phyloP scores from a whole-genome alignment of 345 rosid species.

The Salix caprea region DNA sequence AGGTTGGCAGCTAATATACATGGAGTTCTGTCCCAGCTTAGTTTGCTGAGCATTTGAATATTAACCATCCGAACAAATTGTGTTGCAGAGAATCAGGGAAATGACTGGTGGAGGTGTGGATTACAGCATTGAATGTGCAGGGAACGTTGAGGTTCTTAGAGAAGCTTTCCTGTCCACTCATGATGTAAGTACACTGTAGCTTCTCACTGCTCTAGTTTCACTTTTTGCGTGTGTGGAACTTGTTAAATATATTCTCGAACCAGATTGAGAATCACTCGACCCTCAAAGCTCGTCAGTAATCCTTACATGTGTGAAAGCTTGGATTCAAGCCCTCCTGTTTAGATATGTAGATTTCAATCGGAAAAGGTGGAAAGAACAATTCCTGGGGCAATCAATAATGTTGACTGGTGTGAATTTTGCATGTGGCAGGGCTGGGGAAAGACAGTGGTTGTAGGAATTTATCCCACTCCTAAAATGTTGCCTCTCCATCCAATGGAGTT shows the following conservation, averaged over 20 bases:
- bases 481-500: slow-evolving; percentile 46
- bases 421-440: slow-evolving; percentile 23
- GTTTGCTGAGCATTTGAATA: not conserved
- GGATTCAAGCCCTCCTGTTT: not conserved
- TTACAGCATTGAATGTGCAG: slow-evolving; percentile 58
- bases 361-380: too few relatives aligned
- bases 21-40: not conserved
- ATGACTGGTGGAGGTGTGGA: slow-evolving; percentile 59
- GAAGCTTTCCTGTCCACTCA: slow-evolving; percentile 65
- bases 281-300: not conserved
- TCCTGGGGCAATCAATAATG: too few relatives aligned
- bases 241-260: not conserved
- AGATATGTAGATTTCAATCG: not conserved
- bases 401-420: not conserved
- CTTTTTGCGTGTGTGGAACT: not conserved
- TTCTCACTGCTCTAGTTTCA: not conserved
- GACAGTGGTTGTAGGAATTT: slow-evolving; percentile 21
- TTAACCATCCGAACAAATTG: not conserved
- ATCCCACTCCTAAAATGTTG: slow-evolving; percentile 10
- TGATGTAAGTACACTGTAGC: slow-evolving; percentile 4
- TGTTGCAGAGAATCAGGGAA: slow-evolving; percentile 45
- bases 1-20: slow-evolving; percentile 19
- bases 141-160: slow-evolving; percentile 49
- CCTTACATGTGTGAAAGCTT: too few relatives aligned
- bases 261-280: not conserved